A percentile compares a stretch with the other conserved stretches of the same genome.
Conservation (phyloP, 169 alveolate species). For the Perkinsus olseni region DNA sequence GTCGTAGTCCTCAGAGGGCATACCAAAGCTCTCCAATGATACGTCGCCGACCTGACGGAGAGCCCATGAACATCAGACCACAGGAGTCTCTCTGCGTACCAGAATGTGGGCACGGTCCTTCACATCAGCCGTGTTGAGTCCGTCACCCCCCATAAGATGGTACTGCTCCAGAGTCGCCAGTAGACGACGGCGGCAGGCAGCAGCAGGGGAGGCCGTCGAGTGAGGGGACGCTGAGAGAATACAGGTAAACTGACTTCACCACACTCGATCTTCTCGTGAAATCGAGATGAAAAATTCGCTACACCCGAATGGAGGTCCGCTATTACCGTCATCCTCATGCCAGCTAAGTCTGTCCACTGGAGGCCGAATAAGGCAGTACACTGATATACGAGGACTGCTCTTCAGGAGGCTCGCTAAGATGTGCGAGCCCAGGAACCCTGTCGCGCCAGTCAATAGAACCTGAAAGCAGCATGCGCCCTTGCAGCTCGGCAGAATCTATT, state of each 20-base stretch:
- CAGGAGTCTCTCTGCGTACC: not conserved
- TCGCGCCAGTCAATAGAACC: not conserved
- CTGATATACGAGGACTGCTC: not conserved
- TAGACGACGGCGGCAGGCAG: not conserved
- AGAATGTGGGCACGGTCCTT: not conserved
- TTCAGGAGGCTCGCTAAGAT: not conserved
- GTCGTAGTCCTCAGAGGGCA: not conserved
- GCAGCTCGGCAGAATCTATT: not conserved
- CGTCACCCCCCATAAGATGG: not conserved
- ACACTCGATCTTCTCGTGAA: no score
- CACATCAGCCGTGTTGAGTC: not conserved
- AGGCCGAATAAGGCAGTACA: not conserved
- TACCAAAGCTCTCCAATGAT: not conserved
- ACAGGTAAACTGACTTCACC: not conserved
- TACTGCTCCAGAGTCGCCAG: not conserved
- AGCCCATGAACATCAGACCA: not conserved
- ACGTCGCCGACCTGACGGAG: not conserved
- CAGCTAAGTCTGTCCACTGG: not conserved
- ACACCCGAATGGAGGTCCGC: not conserved
- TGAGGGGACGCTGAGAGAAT: not conserved
- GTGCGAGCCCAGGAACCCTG: not conserved
- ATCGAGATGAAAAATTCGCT: no score
- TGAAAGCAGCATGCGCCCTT: not conserved
- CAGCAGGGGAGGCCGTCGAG: not conserved
- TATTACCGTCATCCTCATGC: not conserved